Percentiles rank a stretch among this genome's conserved stretches.
Conservation (phyloP, 805 yeast genomes). For the Debaryomyces castellii region DNA sequence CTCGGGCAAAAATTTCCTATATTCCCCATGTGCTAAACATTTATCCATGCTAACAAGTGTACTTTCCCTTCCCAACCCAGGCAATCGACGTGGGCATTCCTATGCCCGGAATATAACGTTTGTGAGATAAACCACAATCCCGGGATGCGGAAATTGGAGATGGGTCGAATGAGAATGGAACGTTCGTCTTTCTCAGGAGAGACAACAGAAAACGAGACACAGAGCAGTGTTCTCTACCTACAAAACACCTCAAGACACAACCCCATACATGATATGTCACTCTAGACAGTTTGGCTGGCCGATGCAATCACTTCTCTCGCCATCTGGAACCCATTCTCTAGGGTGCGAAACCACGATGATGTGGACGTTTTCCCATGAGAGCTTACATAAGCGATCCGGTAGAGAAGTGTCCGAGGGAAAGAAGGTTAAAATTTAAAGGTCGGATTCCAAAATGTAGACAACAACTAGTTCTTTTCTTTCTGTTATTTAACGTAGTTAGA, state of each 20-base stretch:
- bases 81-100: not conserved
- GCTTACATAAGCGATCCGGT: constrained; percentile 8
- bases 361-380: not conserved
- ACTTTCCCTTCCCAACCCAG: not conserved
- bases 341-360: constrained; percentile 1
- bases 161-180: not conserved
- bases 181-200: too few species aligned
- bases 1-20: not conserved
- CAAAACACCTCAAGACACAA: too few species aligned
- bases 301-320: not conserved
- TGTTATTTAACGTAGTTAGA: not conserved
- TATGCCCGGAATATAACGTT: constrained; percentile 2
- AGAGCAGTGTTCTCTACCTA: too few species aligned
- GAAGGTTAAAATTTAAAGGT: constrained; percentile 1
- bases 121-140: not conserved
- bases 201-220: too few species aligned
- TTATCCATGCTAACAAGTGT: not conserved
- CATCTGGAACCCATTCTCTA: not conserved
- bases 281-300: not conserved
- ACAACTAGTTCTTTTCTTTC: constrained; percentile 1
- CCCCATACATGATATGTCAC: not conserved
- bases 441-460: constrained; percentile 2
- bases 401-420: constrained; percentile 8
- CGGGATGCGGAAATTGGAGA: constrained; percentile 1
- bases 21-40: not conserved